These are phyloP conservation scores for Vanrija pseudolonga DNA, from an alignment of 1,284 basidiomycete species.

Conservation along the genomic window DNA sequence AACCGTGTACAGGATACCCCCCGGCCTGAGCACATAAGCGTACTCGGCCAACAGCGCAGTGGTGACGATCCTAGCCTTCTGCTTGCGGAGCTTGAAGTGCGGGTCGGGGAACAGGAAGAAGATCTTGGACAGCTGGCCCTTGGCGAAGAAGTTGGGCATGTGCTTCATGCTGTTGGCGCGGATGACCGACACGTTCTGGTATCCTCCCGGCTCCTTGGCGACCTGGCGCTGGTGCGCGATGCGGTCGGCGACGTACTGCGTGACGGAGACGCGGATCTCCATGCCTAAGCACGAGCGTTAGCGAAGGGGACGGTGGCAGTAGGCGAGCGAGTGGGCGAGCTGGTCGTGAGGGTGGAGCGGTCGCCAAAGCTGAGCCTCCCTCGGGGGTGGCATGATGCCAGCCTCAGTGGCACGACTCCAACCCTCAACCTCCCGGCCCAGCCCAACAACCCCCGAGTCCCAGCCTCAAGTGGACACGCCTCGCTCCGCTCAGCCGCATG, in stretches of 20 bases:
- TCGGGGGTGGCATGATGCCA: too few species aligned
- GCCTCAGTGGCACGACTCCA: too few species aligned
- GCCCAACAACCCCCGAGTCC: too few species aligned
- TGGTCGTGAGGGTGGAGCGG: too few species aligned
- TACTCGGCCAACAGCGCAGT: constrained; percentile 88
- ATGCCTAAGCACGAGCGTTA: too few species aligned
- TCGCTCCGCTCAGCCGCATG: too few species aligned
- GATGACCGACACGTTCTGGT: constrained; percentile 90
- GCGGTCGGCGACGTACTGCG: constrained; percentile 92
- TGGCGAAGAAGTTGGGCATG: constrained; percentile 91
- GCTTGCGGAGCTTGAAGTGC: constrained; percentile 96
- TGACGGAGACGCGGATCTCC: constrained; percentile 96
- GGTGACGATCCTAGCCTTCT: constrained; percentile 94
- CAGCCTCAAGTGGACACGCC: too few species aligned
- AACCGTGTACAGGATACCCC: constrained; percentile 94
- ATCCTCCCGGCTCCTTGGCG: constrained; percentile 53
- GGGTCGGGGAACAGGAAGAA: constrained; percentile 99
- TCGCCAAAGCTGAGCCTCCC: too few species aligned
- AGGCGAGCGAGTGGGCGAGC: too few species aligned
- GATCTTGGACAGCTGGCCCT: constrained; percentile 83
- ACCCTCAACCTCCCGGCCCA: too few species aligned
- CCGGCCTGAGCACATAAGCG: constrained; percentile 84
- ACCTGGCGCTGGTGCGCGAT: constrained; percentile 75
- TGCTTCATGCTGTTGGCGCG: constrained; percentile 99
- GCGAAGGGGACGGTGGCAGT: too few species aligned